A percentile compares a stretch with the other conserved stretches of the same genome.
Evolutionary conservation across 768 basidiomycete species (phyloP).

Genomic region (Ramaria rubella): DNA sequence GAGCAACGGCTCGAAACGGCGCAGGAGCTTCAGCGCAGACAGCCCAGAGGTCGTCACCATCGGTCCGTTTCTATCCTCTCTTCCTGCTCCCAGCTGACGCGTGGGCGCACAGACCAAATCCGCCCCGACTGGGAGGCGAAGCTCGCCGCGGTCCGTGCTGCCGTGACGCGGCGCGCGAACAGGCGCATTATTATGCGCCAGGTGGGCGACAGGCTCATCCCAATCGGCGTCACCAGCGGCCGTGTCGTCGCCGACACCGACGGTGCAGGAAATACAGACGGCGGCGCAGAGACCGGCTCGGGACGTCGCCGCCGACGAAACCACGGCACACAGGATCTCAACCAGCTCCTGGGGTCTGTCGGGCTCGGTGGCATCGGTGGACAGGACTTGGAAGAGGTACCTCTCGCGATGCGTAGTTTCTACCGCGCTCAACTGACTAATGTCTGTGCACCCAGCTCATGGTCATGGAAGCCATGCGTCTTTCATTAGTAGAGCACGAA

Average conservation of each 20-base stretch:
- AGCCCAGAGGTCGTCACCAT: slow-evolving; percentile 88
- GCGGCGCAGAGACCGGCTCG: slow-evolving; percentile 33
- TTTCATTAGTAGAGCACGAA: slow-evolving; percentile 91
- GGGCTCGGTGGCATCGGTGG: slow-evolving; percentile 72
- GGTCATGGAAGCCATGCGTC: slow-evolving; percentile 98
- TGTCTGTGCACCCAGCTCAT: slow-evolving; percentile 72
- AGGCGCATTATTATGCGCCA: slow-evolving; percentile 97
- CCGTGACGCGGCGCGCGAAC: slow-evolving; percentile 93
- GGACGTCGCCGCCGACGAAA: slow-evolving; percentile 48
- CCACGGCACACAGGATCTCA: slow-evolving; percentile 45
- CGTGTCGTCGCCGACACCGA: slow-evolving; percentile 47
- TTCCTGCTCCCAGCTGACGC: slow-evolving; percentile 7
- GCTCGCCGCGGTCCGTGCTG: slow-evolving; percentile 86
- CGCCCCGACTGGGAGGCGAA: slow-evolving; percentile 98
- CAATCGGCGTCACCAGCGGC: slow-evolving; percentile 92
- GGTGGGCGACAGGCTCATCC: slow-evolving; percentile 94
- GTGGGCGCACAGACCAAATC: slow-evolving; percentile 68
- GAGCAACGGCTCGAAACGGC: slow-evolving; percentile 32
- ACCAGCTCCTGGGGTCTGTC: slow-evolving; percentile 54
- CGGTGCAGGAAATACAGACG: slow-evolving; percentile 37
- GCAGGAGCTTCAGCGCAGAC: slow-evolving; percentile 84
- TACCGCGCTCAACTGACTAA: no score
- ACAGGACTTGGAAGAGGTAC: slow-evolving; percentile 90
- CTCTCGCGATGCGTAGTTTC: no score
- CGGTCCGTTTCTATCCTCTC: slow-evolving; percentile 43